Evolutionary conservation across 1,284 basidiomycete species (phyloP).

Genomic region (Cystobasidiaceae sp.): DNA sequence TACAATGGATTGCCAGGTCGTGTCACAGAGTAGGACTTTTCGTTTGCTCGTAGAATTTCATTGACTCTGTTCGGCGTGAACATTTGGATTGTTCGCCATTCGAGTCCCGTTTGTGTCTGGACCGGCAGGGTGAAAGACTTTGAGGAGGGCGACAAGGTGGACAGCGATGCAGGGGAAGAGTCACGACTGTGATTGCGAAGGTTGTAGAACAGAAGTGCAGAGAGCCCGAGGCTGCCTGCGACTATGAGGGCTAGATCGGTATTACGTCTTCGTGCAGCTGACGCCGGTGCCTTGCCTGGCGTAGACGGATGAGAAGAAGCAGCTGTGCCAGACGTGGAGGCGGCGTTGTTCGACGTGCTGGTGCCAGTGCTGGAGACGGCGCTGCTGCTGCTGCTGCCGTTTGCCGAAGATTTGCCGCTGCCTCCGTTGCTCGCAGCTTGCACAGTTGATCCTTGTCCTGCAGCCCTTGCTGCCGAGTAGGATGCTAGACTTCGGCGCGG

Average conservation of each 20-base stretch:
- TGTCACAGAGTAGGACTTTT: conserved; percentile 48
- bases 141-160: conserved; percentile 17
- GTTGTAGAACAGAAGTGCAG: conserved; percentile 17
- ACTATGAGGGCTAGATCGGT: conserved; percentile 29
- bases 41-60: conserved; percentile 57
- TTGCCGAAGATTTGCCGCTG: not conserved
- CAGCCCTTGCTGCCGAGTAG: no score
- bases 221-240: conserved; percentile 10
- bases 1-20: conserved; percentile 49
- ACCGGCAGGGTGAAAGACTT: conserved; percentile 29
- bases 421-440: not conserved
- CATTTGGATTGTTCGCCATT: conserved; percentile 48
- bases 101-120: conserved; percentile 3
- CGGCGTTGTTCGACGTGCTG: not conserved
- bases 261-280: conserved; percentile 8
- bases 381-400: not conserved
- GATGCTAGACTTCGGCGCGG: no score
- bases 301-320: not conserved
- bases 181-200: not conserved
- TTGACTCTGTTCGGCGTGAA: conserved; percentile 58
- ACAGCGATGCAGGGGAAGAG: conserved; percentile 1
- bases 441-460: not conserved
- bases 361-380: not conserved
- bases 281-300: not conserved
- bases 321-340: not conserved